These are phyloP conservation scores for Dittrichia graveolens DNA, from an alignment of 129 eudicot species.

Conservation along the genomic window DNA sequence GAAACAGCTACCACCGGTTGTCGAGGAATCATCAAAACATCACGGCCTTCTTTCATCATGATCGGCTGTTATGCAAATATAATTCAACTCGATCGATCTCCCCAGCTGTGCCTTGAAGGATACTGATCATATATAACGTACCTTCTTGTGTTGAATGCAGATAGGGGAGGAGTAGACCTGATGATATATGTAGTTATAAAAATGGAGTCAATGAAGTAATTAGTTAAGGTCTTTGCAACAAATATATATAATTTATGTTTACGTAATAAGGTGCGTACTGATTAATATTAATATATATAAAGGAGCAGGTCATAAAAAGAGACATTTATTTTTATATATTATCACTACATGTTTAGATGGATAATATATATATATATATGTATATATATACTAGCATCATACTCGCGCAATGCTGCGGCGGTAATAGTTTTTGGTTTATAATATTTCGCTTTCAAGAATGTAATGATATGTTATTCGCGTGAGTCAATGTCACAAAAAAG, in stretches of 20 bases:
- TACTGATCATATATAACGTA: neutral
- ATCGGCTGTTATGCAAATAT: neutral
- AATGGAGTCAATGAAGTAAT: constrained; percentile 27
- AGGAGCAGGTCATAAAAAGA: constrained; percentile 20
- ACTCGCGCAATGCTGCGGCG: no score
- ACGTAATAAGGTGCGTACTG: neutral
- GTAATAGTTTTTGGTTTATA: no score
- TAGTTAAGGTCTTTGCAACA: constrained; percentile 30
- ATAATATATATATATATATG: no score
- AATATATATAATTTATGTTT: constrained; percentile 27
- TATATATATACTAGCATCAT: no score
- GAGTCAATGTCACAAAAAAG: no score
- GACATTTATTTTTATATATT: neutral
- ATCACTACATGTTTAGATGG: no score
- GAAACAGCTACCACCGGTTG: constrained; percentile 46
- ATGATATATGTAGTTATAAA: neutral
- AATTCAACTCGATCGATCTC: neutral
- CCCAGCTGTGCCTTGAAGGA: no score
- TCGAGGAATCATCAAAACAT: constrained; percentile 20
- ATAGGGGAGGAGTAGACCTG: constrained; percentile 14
- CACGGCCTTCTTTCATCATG: constrained; percentile 23
- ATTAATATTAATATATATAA: constrained; percentile 1
- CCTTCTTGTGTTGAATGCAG: neutral
- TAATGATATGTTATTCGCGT: no score
- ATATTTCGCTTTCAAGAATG: no score